A percentile compares a stretch with the other conserved stretches of the same genome.
phyloP scores from a whole-genome alignment of 2,329 filamentous ascomycete genomes.

The Pseudogymnoascus sp. region DNA sequence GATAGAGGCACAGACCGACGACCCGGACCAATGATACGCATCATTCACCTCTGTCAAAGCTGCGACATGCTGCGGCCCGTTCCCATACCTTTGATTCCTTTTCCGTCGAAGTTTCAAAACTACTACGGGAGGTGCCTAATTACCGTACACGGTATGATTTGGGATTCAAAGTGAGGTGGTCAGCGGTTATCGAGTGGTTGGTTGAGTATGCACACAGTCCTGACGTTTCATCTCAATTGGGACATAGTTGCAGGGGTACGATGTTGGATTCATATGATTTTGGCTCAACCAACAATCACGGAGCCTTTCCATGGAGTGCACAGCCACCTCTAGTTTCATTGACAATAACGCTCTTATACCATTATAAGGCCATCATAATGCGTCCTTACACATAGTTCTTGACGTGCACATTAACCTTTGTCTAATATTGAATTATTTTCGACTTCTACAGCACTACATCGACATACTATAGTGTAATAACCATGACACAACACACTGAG shows the following conservation, averaged over 20 bases:
- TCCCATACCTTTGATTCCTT: neutral
- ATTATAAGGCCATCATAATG: neutral
- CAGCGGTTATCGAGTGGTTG: neutral
- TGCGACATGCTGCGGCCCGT: neutral
- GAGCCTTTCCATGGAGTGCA: neutral
- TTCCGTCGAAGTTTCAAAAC: neutral
- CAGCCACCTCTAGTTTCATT: slow-evolving; percentile 9
- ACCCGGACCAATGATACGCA: neutral
- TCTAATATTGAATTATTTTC: neutral
- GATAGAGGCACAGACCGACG: no score
- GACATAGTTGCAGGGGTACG: neutral
- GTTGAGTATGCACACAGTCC: neutral
- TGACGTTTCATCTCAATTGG: neutral
- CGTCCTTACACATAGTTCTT: neutral
- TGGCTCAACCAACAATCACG: slow-evolving; percentile 13
- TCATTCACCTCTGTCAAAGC: neutral
- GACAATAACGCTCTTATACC: neutral
- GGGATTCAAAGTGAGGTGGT: neutral
- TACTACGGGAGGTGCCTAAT: neutral
- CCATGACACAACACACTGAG: slow-evolving; percentile 3
- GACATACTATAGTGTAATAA: neutral
- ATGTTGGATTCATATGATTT: slow-evolving; percentile 14
- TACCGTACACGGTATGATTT: neutral
- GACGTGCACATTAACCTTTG: neutral
- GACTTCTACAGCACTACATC: neutral